These are phyloP conservation scores for Limnanthes douglasii DNA, from an alignment of 345 rosid species.

Conservation along the genomic window DNA sequence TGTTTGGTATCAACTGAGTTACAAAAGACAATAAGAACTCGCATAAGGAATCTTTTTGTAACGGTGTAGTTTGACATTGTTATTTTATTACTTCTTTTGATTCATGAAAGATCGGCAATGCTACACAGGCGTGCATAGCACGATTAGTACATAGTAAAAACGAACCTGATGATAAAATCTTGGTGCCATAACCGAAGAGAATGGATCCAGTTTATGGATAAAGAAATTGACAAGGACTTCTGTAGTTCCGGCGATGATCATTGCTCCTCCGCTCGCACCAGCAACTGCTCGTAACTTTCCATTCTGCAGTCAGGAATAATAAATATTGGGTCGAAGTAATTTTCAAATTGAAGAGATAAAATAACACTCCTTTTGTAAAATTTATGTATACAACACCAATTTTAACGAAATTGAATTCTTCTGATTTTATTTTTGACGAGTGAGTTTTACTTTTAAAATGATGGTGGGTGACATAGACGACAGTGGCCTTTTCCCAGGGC, in stretches of 20 bases:
- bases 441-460: conserved; percentile 35
- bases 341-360: no score
- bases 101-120: no score
- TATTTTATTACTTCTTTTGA: no score
- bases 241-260: conserved; percentile 34
- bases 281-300: conserved; percentile 32
- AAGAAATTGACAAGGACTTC: conserved; percentile 46
- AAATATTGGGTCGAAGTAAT: no score
- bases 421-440: no score
- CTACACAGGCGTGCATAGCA: no score
- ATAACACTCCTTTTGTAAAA: no score
- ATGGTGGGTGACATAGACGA: conserved; percentile 57
- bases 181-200: conserved; percentile 40
- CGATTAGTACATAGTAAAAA: neutral
- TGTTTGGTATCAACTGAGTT: conserved; percentile 35
- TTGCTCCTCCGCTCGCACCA: conserved; percentile 57
- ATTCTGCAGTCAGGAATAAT: no score
- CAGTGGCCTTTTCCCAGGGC: conserved; percentile 46
- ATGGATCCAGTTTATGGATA: conserved; percentile 32
- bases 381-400: no score
- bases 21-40: neutral
- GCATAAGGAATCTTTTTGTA: conserved; percentile 1
- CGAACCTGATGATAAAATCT: conserved; percentile 53
- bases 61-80: neutral
- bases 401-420: no score